Base-by-base conservation (phyloP, 495 filamentous ascomycete species). In the Daldinia loculata region DNA sequence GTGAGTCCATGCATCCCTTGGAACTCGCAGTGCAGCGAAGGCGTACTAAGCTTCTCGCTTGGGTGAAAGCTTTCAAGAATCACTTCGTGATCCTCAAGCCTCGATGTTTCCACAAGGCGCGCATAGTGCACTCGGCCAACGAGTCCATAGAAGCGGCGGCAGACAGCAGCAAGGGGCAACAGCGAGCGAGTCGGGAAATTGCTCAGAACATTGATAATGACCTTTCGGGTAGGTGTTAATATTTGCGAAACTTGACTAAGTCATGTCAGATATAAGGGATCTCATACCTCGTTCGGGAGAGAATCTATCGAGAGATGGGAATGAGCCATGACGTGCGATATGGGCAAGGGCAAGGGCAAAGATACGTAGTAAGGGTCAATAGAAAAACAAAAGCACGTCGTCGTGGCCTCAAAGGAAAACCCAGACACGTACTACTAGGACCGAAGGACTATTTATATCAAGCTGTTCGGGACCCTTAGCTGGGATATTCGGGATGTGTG, bases 1-100 rank as follows among this genome's bases (percentile, higher is more conserved):
- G 79, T 70, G 30, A 88, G 74, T 82, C 83, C 69, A 39, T 79
- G 70, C 6, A 89, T 93, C 45, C 84, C 86, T 6, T 90, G 82
- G 69, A 91, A 90, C 52, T 86, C 84, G 80, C 91, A 93, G 76
- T 86, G 89, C 2, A 91, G 85, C 50, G 88, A 89, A 2, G 91
- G 89, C 55, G 89, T 89, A 12, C 84, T 88, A 30, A 91, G 79
- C 75, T 88, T 90, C n/a, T 85, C 87, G 67, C 82, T 87, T 0
- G 92, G 92, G 68, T 91, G 91, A 74, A 89, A 93, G 80, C 90
- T 92, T 82, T 93, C 91, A 14, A 95, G 84, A 19, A 93, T 88
- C 29, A 94, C 78, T 43, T 87, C 83, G 75, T 90, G 87, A 60
- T 89, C 86, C 17, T 84, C 78, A 15, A 90, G 79, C 8, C 82